Base-by-base conservation (phyloP, 352 stramenopile genomes). In the Phytophthora colocasiae region DNA sequence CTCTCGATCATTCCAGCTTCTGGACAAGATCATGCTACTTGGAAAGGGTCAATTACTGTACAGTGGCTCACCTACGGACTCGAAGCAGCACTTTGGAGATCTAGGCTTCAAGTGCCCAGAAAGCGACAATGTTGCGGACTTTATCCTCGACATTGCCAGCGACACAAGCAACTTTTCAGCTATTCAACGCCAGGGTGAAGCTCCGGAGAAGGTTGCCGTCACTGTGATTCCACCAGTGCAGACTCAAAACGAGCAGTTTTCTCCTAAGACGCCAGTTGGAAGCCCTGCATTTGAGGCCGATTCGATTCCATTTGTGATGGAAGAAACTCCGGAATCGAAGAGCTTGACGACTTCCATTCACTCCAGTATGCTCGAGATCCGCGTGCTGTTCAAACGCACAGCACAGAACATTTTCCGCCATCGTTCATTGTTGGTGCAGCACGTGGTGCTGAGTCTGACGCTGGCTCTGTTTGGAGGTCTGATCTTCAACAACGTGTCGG, bases 21-120 rank as follows among this genome's bases (percentile, higher is more conserved):
- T 99, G 14, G 92, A 98, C 70, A 75, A 89, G 45, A 87, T 98
- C 40, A 80, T 98, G 47, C 73, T 98, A 14, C 70, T 99, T n/a
- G 92, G 79, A 4, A 92, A 93, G 58, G 87, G 86, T 22, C 82
- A 89, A 52, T 66, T 89, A 56, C 63, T 93, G 1, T 92, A 92
- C 65, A 75, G 80, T 58, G 81, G 82, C 5, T 34, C 73, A 0
- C 84, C 84, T 0, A 64, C 71, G 0, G 69, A 81, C 4, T 81
- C 80, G 14, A 88, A 88, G 56, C 40, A 31, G 1, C 79, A 86
- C 67, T 92, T 92, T 51, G 71, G 88, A 58, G 62, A 82, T 40
- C 72, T 92, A 19, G 83, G 83, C 19, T 90, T 87, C 63, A 84
- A 85, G 29, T 92, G 80, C 46, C 80, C 77, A 2, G 76, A 83